Evolutionary conservation across 2,329 filamentous ascomycete genomes (phyloP), one percentile per base, ranked within the genome.

Genomic region (Chrysoporthe cubensis): DNA sequence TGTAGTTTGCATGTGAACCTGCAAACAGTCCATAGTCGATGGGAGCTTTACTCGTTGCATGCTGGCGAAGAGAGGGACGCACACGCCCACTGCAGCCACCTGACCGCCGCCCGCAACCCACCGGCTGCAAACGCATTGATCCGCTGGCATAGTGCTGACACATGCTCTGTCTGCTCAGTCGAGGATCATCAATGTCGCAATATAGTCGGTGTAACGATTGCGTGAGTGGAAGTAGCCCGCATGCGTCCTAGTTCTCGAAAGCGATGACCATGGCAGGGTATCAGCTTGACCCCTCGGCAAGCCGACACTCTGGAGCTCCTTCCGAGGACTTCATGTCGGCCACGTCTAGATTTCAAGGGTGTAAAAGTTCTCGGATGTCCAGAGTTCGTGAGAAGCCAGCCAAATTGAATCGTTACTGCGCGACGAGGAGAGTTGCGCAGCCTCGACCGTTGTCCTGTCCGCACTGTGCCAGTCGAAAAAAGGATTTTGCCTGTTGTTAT

Each of bases 1-100:
- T 13, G 34, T 59, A 43, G 18, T 32, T 67, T 57, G 66, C 66
- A 67, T 67, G 62, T 65, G 66, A 67, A 67, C 32, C 32, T 67
- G 66, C 66, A 67, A 26, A 54, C 37, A 32, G n/a, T n/a, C 52
- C 66, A 32, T 62, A 32, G 34, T 44, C 46, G 54, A 48, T 48
- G 13, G 32, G 9, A 54, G 50, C 4, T 2, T 32, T 3, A 14
- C 11, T 6, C 16, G 21, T 54, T 54, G 50, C 26, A 32, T 54
- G 50, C 11, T 54, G 26, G 50, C 21, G 13, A 54, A 11, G 4
- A 32, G 32, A 26, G 14, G 11, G 32, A 54, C 13, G 50, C 50
- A n/a, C 50, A 54, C 4, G 50, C 9, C 50, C 50, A 52, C 3
- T 21, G 48, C 42, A 50, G 57, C 66, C 21, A 37, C 46, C 52